Evolutionary conservation across 179 eudicot genomes (phyloP).

Genomic region (Beta macrorhiza): DNA sequence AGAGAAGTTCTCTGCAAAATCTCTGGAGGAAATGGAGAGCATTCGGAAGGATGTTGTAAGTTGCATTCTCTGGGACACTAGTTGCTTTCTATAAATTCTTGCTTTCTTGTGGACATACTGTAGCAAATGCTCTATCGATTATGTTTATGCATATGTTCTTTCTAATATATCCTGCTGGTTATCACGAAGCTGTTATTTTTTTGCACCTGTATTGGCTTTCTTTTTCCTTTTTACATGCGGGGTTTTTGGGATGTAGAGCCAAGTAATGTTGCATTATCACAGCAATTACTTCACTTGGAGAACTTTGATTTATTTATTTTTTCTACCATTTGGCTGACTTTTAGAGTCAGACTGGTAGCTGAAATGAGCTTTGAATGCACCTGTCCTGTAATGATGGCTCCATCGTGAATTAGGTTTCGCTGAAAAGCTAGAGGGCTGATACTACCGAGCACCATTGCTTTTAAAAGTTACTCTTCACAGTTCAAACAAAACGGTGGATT

Average conservation of each 20-base stretch:
- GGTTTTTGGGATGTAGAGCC: not conserved
- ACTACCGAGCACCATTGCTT: too few species aligned
- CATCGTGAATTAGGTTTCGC: not conserved
- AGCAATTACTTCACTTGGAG: not conserved
- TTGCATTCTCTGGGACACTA: conserved; percentile 15
- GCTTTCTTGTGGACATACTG: not conserved
- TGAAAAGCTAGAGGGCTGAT: not conserved
- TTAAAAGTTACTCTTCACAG: too few species aligned
- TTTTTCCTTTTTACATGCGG: not conserved
- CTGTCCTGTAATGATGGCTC: not conserved
- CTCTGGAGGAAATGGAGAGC: conserved; percentile 69
- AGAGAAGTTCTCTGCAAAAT: conserved; percentile 70
- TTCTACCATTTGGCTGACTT: too few species aligned
- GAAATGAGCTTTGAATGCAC: not conserved
- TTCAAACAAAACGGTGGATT: too few species aligned
- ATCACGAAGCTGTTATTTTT: not conserved
- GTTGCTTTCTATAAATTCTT: not conserved
- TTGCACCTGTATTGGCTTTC: not conserved
- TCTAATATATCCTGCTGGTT: not conserved
- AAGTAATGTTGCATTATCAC: not conserved
- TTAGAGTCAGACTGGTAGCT: not conserved
- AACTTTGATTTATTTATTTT: too few species aligned
- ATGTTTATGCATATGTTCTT: not conserved
- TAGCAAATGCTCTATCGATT: not conserved
- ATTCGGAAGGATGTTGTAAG: conserved; percentile 85